phyloP scores from a whole-genome alignment of 129 eudicot genomes.

The Calendula officinalis region DNA sequence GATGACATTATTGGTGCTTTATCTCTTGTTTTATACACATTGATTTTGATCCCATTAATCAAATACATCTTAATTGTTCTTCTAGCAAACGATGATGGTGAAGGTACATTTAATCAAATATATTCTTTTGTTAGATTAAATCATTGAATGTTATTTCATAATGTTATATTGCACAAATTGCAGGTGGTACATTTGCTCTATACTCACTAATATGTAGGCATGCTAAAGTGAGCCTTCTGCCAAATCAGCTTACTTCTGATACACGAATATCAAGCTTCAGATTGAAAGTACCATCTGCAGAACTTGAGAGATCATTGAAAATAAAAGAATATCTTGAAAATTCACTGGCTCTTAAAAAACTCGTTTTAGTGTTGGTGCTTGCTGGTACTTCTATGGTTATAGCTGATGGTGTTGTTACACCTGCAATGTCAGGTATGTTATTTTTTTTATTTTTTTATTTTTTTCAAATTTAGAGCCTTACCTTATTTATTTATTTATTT shows the following conservation, averaged over 20 bases:
- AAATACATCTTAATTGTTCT: constrained; percentile 88
- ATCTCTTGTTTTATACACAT: constrained; percentile 84
- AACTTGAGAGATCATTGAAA: constrained; percentile 89
- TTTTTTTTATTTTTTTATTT: not conserved
- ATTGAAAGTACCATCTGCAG: constrained; percentile 89
- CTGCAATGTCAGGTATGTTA: constrained; percentile 89
- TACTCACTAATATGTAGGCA: constrained; percentile 93
- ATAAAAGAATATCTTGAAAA: constrained; percentile 82
- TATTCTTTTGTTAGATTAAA: not conserved
- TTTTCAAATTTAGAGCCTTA: not conserved
- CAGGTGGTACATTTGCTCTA: constrained; percentile 96
- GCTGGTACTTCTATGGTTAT: constrained; percentile 98
- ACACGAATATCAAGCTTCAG: constrained; percentile 93
- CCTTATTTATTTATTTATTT: constrained; percentile 12
- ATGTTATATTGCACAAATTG: constrained; percentile 1
- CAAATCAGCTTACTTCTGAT: constrained; percentile 92
- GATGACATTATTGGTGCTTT: constrained; percentile 92
- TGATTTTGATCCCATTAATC: constrained; percentile 71
- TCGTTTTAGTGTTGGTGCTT: constrained; percentile 81
- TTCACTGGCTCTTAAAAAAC: constrained; percentile 68
- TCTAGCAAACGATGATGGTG: constrained; percentile 94
- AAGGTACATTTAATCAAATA: constrained; percentile 48
- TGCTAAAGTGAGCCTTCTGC: constrained; percentile 94
- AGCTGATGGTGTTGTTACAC: constrained; percentile 95
- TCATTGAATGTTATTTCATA: constrained; percentile 9